Evolutionary conservation across 768 basidiomycete genomes (phyloP).

Genomic region (Cystofilobasidium ferigula): DNA sequence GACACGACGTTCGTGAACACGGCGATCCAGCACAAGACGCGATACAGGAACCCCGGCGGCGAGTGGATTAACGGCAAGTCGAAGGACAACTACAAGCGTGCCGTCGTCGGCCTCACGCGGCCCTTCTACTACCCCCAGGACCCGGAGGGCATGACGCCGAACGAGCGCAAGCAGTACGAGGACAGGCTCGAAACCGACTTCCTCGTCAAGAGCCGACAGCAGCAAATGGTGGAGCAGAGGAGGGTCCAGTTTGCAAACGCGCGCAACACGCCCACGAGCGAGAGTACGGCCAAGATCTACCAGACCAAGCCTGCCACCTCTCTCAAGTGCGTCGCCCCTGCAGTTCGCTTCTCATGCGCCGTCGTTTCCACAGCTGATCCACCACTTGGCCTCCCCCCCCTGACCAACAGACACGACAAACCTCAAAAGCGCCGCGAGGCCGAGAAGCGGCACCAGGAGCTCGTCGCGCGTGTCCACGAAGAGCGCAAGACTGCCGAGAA

Average conservation of each 20-base stretch:
- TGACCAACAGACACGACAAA: no score
- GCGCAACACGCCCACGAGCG: background rate
- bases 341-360: no score
- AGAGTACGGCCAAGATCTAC: background rate
- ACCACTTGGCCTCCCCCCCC: no score
- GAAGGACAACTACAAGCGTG: slow-evolving; percentile 66
- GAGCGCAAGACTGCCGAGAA: background rate
- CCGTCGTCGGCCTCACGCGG: slow-evolving; percentile 78
- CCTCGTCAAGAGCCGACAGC: no score
- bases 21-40: slow-evolving; percentile 40
- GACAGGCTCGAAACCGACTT: slow-evolving; percentile 28
- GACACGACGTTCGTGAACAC: slow-evolving; percentile 88
- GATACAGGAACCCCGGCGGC: slow-evolving; percentile 45
- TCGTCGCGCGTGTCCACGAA: no score
- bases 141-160: slow-evolving; percentile 35
- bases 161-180: slow-evolving; percentile 29
- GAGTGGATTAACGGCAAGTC: slow-evolving; percentile 12
- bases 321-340: background rate
- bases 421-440: no score
- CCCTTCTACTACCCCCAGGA: slow-evolving; percentile 80
- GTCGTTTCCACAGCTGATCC: background rate
- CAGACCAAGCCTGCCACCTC: background rate
- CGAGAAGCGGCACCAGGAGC: no score
- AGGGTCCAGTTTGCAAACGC: background rate
- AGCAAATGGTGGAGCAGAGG: background rate